Base-by-base conservation (phyloP, 345 rosid genomes). In the Bruguiera parviflora region DNA sequence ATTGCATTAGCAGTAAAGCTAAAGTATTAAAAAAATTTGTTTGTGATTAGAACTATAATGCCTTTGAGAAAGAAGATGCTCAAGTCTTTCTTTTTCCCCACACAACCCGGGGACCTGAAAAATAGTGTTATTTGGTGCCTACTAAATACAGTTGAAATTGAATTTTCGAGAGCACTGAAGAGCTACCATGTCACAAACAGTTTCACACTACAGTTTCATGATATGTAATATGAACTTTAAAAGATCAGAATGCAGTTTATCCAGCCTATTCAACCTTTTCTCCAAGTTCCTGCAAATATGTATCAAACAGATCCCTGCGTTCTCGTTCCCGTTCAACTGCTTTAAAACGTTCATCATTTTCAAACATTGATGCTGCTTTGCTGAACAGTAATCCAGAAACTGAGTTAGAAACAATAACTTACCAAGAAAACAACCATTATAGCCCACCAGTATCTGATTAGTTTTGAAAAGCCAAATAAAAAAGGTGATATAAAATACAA, bases 261-360 rank as follows among this genome's bases (percentile, higher is more conserved):
- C 60, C 35, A 74, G 61, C 16, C 53, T 65, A 63, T n/a, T 58
- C 66, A 75, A 92, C 99, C 91, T 87, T 90, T 64, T 84, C 83
- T 64, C 65, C 84, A 63, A 92, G 86, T 70, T 92, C 99, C 71
- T 79, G 74, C 63, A 90, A 53, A 76, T 84, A 84, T 75, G 84
- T 80, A 70, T 92, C 97, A 80, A 88, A 87, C 55, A 92, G 73
- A 72, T 90, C 93, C 84, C 77, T 90, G 64, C 99, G 92, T 32
- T 95, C 99, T 77, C 85, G 88, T 74, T 92, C 99, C 70, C 96
- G 82, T 60, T 92, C 97, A 71, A 95, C 75, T 68, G 87, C 96
- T 86, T 88, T 86, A 66, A 87, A 95, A 58, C 96, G 90, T 53
- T 90, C 94, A 71, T 92, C 96, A 69, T 87, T 82, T 81, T 92